A percentile compares a stretch with the other conserved stretches of the same genome.
Conservation (phyloP, 345 rosid species). For the Conringia planisiliqua region DNA sequence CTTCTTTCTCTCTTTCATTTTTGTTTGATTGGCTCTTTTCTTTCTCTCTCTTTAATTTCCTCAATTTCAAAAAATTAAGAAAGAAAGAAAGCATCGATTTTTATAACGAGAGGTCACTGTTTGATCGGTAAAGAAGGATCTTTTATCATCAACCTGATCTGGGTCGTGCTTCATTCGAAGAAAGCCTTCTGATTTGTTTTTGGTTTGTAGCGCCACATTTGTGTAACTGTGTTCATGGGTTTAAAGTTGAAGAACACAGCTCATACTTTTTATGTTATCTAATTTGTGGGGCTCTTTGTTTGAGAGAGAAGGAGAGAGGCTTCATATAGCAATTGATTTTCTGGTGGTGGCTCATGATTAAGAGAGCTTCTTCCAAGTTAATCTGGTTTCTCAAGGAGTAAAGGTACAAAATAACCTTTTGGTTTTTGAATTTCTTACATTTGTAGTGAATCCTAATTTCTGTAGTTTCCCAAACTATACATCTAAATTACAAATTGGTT, state of each 20-base stretch:
- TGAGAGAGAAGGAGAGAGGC: background rate
- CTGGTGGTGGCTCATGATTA: background rate
- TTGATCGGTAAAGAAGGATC: slow-evolving; percentile 10
- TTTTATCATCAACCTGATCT: slow-evolving; percentile 25
- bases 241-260: slow-evolving; percentile 47
- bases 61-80: background rate
- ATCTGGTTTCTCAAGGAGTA: background rate
- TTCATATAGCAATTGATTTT: slow-evolving; percentile 6
- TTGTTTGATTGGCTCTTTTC: background rate
- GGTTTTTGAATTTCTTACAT: background rate
- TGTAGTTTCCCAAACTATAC: background rate
- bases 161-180: slow-evolving; percentile 3
- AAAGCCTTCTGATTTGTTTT: slow-evolving; percentile 3
- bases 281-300: slow-evolving; percentile 35
- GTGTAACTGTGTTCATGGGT: slow-evolving; percentile 29
- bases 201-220: slow-evolving; percentile 21
- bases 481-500: background rate
- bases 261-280: slow-evolving; percentile 45
- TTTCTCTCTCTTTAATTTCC: background rate
- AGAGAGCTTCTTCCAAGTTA: slow-evolving; percentile 10
- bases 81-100: background rate
- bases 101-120: slow-evolving; percentile 31
- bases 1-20: slow-evolving; percentile 17
- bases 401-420: background rate
- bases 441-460: background rate